These are phyloP conservation scores for Phycomyces blakesleeanus DNA, from an alignment of 192 early-diverging fungal genomes.

Conservation along the genomic window DNA sequence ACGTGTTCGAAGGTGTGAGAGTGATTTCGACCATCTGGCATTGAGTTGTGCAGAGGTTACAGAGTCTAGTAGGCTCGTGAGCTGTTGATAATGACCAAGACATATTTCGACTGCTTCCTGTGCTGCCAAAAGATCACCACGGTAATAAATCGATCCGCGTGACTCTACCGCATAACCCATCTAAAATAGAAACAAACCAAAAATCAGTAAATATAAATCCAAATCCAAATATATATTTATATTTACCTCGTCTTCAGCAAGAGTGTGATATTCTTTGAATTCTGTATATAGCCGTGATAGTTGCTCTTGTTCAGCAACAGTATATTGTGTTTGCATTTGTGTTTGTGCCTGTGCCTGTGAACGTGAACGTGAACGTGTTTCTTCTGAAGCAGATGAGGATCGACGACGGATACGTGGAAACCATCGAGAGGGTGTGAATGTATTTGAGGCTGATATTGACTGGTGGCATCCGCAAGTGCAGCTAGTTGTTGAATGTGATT, in stretches of 20 bases:
- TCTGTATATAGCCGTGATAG: not conserved
- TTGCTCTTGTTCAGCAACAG: slow-evolving; percentile 7
- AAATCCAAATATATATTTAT: not conserved
- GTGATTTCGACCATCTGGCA: not conserved
- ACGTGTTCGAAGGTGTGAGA: not conserved
- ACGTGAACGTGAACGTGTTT: not conserved
- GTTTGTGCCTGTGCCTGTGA: too few relatives aligned
- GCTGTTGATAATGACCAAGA: not conserved
- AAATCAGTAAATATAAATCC: not conserved
- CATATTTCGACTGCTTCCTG: slow-evolving; percentile 14
- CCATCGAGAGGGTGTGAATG: slow-evolving; percentile 1
- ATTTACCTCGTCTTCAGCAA: slow-evolving; percentile 17
- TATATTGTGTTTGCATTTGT: slow-evolving; percentile 5
- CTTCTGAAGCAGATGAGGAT: slow-evolving; percentile 13
- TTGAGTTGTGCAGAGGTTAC: not conserved
- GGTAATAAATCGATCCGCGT: slow-evolving; percentile 23
- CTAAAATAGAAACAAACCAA: not conserved
- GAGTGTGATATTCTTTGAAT: slow-evolving; percentile 3
- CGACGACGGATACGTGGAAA: slow-evolving; percentile 17
- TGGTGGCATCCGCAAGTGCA: slow-evolving; percentile 15
- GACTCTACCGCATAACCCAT: slow-evolving; percentile 21
- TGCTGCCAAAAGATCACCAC: slow-evolving; percentile 15
- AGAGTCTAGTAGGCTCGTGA: not conserved
- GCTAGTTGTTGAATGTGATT: not conserved
- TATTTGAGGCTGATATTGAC: not conserved